A percentile compares a stretch with the other conserved stretches of the same genome.
Evolutionary conservation across 2,329 filamentous ascomycete genomes (phyloP).

Genomic region (Ascochyta rabiei): DNA sequence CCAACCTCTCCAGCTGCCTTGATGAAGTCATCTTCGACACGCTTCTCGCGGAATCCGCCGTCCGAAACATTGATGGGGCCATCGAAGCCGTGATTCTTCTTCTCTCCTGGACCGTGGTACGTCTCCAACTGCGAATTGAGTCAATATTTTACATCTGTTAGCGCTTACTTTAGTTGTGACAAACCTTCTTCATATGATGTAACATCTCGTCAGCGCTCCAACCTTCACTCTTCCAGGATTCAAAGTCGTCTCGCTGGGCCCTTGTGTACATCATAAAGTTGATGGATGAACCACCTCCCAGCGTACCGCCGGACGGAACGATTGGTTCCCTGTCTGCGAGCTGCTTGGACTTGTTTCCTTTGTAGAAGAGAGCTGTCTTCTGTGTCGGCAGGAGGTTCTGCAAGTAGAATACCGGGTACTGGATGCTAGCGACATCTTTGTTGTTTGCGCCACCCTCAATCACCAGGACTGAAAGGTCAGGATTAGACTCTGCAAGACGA

Average conservation of each 20-base stretch:
- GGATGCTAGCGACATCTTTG: conserved; percentile 57
- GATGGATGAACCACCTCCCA: conserved; percentile 64
- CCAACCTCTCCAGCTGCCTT: conserved; percentile 56
- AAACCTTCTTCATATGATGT: conserved; percentile 60
- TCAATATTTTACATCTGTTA: neutral
- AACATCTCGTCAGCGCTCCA: conserved; percentile 61
- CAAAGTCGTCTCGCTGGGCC: conserved; percentile 56
- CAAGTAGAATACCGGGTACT: conserved; percentile 59
- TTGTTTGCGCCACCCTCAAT: conserved; percentile 63
- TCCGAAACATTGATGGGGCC: conserved; percentile 64
- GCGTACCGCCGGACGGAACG: conserved; percentile 55
- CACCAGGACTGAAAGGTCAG: conserved; percentile 57
- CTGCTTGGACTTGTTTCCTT: conserved; percentile 53
- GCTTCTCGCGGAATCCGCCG: conserved; percentile 53
- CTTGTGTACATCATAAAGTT: conserved; percentile 54
- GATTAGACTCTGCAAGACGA: conserved; percentile 59
- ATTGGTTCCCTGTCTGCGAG: conserved; percentile 55
- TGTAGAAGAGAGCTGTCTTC: conserved; percentile 60
- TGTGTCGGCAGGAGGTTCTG: conserved; percentile 56
- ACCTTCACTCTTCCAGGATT: conserved; percentile 60
- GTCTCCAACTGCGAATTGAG: conserved; percentile 56
- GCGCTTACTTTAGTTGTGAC: neutral
- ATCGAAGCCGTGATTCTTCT: conserved; percentile 57
- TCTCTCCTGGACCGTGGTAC: conserved; percentile 56
- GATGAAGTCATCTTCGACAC: conserved; percentile 58